These are phyloP conservation scores for Fusarium haematococcum DNA, from an alignment of 2,329 filamentous ascomycete genomes.

Conservation along the genomic window DNA sequence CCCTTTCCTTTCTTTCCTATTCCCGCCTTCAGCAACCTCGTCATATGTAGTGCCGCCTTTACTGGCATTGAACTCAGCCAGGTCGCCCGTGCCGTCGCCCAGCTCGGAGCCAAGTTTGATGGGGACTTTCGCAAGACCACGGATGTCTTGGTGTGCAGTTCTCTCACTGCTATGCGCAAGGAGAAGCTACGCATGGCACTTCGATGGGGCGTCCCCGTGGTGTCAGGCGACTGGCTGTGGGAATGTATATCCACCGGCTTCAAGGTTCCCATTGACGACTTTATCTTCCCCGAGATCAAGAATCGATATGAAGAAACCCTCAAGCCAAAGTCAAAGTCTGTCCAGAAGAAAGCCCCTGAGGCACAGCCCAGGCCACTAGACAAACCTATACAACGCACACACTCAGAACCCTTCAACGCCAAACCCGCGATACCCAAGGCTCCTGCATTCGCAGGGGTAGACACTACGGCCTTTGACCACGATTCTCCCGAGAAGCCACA, in stretches of 20 bases:
- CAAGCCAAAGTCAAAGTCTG: constrained; percentile 13
- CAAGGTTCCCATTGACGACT: constrained; percentile 59
- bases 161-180: constrained; percentile 65
- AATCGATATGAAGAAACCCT: constrained; percentile 41
- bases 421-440: constrained; percentile 33
- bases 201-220: constrained; percentile 82
- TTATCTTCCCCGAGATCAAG: constrained; percentile 61
- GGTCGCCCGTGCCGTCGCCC: constrained; percentile 78
- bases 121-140: constrained; percentile 78
- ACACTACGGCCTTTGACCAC: constrained; percentile 54
- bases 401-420: constrained; percentile 32
- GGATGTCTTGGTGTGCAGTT: constrained; percentile 83
- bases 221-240: constrained; percentile 87
- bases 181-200: constrained; percentile 85
- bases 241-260: constrained; percentile 74
- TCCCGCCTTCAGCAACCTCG: constrained; percentile 74
- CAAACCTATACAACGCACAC: constrained; percentile 37
- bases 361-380: constrained; percentile 4
- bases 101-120: constrained; percentile 85
- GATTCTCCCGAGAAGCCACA: constrained; percentile 41
- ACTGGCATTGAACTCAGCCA: constrained; percentile 87
- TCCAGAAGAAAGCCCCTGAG: constrained; percentile 6
- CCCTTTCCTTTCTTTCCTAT: constrained; percentile 81
- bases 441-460: constrained; percentile 47
- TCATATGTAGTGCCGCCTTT: constrained; percentile 85